These are phyloP conservation scores for Lactarius hengduanensis DNA, from an alignment of 768 basidiomycete species.

Conservation along the genomic window DNA sequence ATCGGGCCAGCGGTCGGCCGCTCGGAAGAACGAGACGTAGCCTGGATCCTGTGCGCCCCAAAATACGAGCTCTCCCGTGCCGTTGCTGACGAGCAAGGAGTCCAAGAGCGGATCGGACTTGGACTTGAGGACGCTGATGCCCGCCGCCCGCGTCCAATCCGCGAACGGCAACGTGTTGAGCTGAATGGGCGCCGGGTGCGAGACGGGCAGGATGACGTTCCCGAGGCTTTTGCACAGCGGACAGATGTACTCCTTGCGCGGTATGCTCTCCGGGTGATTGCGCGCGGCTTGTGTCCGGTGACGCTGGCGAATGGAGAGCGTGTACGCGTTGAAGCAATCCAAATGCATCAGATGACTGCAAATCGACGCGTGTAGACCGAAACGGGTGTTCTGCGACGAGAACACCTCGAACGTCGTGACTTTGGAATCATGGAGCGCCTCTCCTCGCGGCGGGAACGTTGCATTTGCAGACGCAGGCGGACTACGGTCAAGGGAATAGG, in stretches of 20 bases:
- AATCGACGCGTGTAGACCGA: constrained; percentile 83
- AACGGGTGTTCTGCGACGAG: constrained; percentile 66
- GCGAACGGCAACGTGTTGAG: constrained; percentile 66
- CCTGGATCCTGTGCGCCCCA: constrained; percentile 82
- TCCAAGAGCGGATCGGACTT: constrained; percentile 73
- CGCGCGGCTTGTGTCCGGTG: constrained; percentile 86
- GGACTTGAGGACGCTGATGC: constrained; percentile 85
- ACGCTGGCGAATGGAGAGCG: constrained; percentile 78
- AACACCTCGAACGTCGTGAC: constrained; percentile 69
- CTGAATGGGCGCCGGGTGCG: constrained; percentile 45
- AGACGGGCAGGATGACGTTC: constrained; percentile 88
- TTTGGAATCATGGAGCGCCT: constrained; percentile 49
- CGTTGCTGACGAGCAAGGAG: constrained; percentile 69
- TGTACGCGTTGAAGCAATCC: constrained; percentile 91
- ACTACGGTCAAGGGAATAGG: constrained; percentile 63
- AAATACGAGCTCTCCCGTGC: constrained; percentile 86
- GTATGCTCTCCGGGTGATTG: constrained; percentile 93
- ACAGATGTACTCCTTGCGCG: constrained; percentile 92
- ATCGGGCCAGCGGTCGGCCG: constrained; percentile 50
- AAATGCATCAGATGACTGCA: constrained; percentile 98
- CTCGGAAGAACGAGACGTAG: constrained; percentile 56
- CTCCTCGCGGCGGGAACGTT: constrained; percentile 51
- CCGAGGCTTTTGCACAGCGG: constrained; percentile 96
- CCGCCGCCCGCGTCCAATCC: constrained; percentile 88
- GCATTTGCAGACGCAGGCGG: constrained; percentile 36